Percentiles rank a stretch among this genome's conserved stretches.
phyloP scores from a whole-genome alignment of 2,329 filamentous ascomycete species.

The Ophiostoma quercus region DNA sequence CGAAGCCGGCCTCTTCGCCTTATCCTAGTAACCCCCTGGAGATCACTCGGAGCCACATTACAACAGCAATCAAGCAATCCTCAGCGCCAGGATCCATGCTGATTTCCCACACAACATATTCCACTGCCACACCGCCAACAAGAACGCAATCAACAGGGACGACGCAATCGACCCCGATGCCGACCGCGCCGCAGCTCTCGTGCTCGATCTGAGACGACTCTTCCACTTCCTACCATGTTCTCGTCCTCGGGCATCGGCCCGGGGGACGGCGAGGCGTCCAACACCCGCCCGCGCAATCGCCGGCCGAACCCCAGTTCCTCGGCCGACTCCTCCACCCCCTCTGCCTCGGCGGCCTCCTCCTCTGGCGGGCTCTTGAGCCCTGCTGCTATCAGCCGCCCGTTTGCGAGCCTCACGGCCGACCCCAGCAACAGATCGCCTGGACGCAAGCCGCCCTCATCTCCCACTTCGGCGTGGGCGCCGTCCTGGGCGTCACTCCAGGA shows the following conservation, averaged over 20 bases:
- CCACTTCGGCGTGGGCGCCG: slow-evolving; percentile 44
- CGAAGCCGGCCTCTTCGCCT: slow-evolving; percentile 2
- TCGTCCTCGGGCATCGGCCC: slow-evolving; percentile 44
- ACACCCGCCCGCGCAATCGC: slow-evolving; percentile 48
- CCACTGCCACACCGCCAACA: background rate
- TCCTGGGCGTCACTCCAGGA: slow-evolving; percentile 54
- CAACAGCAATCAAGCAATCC: background rate
- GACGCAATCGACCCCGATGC: background rate
- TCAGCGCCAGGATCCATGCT: background rate
- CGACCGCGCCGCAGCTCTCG: background rate
- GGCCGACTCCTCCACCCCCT: slow-evolving; percentile 29
- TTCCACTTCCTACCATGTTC: slow-evolving; percentile 29
- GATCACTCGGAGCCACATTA: slow-evolving; percentile 6
- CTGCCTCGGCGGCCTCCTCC: slow-evolving; percentile 21
- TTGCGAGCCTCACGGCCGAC: slow-evolving; percentile 10
- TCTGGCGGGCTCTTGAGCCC: slow-evolving; percentile 20
- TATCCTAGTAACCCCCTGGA: slow-evolving; percentile 8
- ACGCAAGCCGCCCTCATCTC: background rate
- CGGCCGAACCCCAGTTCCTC: slow-evolving; percentile 33
- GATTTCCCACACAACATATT: background rate
- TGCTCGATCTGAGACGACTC: slow-evolving; percentile 10
- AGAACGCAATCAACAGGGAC: background rate
- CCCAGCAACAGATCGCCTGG: slow-evolving; percentile 6
- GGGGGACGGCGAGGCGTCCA: slow-evolving; percentile 39
- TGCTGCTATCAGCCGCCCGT: slow-evolving; percentile 10